Evolutionary conservation across 1,139 yeast species (phyloP).

Genomic region (Taphrina pruni): DNA sequence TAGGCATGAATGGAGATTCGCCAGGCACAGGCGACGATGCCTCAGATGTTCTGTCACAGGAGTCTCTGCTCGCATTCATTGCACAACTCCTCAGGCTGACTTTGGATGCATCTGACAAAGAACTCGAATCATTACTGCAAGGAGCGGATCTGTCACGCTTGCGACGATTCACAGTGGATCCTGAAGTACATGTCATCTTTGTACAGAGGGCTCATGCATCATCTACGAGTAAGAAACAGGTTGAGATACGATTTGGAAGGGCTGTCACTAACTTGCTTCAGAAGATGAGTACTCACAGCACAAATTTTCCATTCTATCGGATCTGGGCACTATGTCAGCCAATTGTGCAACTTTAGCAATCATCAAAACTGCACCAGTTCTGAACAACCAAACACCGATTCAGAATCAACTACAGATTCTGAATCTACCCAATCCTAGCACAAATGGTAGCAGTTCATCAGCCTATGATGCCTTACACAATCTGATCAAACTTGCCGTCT

Average conservation of each 20-base stretch:
- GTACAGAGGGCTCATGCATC: slow-evolving; percentile 11
- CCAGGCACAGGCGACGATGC: neutral
- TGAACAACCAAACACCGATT: slow-evolving; percentile 20
- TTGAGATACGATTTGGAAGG: no score
- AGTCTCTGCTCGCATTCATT: slow-evolving; percentile 2
- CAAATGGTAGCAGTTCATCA: slow-evolving; percentile 42
- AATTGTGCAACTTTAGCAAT: slow-evolving; percentile 40
- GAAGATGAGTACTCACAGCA: slow-evolving; percentile 2
- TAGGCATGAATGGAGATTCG: slow-evolving; percentile 8
- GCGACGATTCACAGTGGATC: slow-evolving; percentile 16
- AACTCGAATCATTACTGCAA: neutral
- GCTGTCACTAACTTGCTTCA: neutral
- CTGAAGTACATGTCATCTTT: slow-evolving; percentile 23
- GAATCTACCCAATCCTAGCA: slow-evolving; percentile 34
- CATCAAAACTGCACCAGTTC: slow-evolving; percentile 25
- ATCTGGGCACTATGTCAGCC: slow-evolving; percentile 16
- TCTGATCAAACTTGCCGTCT: slow-evolving; percentile 62
- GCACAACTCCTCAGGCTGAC: slow-evolving; percentile 10
- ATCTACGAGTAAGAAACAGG: neutral
- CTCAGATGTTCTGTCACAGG: slow-evolving; percentile 4
- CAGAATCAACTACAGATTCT: slow-evolving; percentile 40
- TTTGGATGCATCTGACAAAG: slow-evolving; percentile 21
- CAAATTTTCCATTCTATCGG: slow-evolving; percentile 12
- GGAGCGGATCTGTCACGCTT: slow-evolving; percentile 1
- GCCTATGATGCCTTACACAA: slow-evolving; percentile 65